These are phyloP conservation scores for Backusella westeae DNA, from an alignment of 192 early-diverging fungal species.

Conservation along the genomic window DNA sequence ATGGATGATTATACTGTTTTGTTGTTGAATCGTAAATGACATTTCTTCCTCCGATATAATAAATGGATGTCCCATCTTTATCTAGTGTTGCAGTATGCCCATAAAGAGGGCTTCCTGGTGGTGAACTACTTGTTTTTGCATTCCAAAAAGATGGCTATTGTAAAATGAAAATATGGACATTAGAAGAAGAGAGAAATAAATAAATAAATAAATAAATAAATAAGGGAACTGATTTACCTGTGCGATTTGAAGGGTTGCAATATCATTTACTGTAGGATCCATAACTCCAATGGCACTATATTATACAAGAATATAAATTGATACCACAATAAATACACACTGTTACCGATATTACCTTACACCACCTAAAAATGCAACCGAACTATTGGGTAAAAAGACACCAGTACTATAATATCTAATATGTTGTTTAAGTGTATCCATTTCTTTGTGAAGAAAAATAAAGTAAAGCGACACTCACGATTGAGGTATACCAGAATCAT, in stretches of 20 bases:
- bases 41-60: slow-evolving; percentile 9
- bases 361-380: slow-evolving; percentile 1
- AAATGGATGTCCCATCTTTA: neutral
- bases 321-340: neutral
- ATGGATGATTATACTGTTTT: neutral
- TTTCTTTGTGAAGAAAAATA: neutral
- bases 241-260: neutral
- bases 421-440: neutral
- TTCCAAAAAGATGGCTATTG: neutral
- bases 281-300: slow-evolving; percentile 3
- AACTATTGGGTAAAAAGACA: neutral
- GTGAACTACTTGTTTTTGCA: neutral
- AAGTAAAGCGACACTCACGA: neutral
- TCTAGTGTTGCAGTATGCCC: neutral
- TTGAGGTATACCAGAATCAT: neutral
- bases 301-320: neutral
- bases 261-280: neutral
- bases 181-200: no score
- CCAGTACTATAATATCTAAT: slow-evolving; percentile 4
- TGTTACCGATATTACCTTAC: neutral
- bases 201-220: neutral
- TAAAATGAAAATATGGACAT: no score
- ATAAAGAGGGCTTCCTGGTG: neutral
- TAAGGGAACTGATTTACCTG: neutral
- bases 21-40: neutral